Conservation (phyloP, 352 stramenopile species). For the Pythium volutum region DNA sequence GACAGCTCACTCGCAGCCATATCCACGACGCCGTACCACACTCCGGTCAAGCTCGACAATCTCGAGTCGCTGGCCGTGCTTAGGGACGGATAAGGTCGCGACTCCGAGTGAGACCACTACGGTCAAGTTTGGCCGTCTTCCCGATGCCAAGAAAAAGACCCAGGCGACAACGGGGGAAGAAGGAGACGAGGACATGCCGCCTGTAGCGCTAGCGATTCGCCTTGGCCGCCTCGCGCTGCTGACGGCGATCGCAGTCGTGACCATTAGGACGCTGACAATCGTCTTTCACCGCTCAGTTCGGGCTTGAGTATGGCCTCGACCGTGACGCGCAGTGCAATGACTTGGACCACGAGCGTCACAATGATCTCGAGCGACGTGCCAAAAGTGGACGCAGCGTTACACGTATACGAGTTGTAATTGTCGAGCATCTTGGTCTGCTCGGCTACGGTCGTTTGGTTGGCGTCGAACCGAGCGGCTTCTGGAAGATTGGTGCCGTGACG, state of each 20-base stretch:
- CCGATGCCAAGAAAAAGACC: no score
- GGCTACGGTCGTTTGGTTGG: not conserved
- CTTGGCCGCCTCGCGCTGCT: not conserved
- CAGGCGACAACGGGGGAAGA: no score
- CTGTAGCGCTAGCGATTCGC: no score
- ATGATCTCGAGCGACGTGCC: constrained; percentile 1
- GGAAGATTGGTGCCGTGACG: not conserved
- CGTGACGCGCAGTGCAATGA: not conserved
- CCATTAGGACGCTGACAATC: not conserved
- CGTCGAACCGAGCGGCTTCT: not conserved
- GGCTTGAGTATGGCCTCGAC: not conserved
- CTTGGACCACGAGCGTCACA: not conserved
- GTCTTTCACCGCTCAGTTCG: not conserved
- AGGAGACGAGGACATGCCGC: no score
- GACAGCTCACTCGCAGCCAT: no score
- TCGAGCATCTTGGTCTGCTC: not conserved
- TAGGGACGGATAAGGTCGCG: no score
- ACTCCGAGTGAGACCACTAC: no score
- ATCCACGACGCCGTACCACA: no score
- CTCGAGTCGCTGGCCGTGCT: no score
- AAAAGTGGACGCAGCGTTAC: not conserved
- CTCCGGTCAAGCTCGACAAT: no score
- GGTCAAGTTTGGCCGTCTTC: no score
- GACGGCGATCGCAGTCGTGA: not conserved
- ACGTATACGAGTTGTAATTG: constrained; percentile 1